These are phyloP conservation scores for Termitomyces eurrhizus DNA, from an alignment of 768 basidiomycete species.

Conservation along the genomic window DNA sequence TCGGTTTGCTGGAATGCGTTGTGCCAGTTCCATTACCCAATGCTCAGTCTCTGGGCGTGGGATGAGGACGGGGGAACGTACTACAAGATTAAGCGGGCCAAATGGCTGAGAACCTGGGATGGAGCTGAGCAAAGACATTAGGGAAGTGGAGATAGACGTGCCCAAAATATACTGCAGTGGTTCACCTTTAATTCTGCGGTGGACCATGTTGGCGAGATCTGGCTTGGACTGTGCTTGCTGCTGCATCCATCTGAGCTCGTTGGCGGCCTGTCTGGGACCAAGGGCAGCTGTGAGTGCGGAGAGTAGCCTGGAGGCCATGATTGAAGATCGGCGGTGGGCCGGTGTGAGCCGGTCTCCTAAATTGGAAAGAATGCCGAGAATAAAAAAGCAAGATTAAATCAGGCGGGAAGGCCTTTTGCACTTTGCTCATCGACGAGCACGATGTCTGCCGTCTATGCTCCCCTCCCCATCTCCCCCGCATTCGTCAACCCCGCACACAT, in stretches of 20 bases:
- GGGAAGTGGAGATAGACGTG: slow-evolving; percentile 28
- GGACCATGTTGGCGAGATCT: slow-evolving; percentile 44
- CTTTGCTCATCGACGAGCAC: slow-evolving; percentile 16
- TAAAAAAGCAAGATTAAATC: slow-evolving; percentile 20
- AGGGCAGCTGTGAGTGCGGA: slow-evolving; percentile 28
- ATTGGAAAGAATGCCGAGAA: slow-evolving; percentile 17
- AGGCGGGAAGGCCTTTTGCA: slow-evolving; percentile 13
- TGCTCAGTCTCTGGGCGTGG: slow-evolving; percentile 95
- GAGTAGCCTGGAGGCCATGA: slow-evolving; percentile 15
- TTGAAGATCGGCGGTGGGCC: slow-evolving; percentile 10
- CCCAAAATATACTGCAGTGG: slow-evolving; percentile 92
- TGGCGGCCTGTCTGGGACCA: slow-evolving; percentile 32
- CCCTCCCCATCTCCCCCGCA: slow-evolving; percentile 29
- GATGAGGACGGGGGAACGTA: slow-evolving; percentile 81
- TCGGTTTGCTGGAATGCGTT: slow-evolving; percentile 34
- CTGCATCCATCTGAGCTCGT: slow-evolving; percentile 44
- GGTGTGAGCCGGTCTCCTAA: slow-evolving; percentile 16
- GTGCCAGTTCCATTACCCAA: slow-evolving; percentile 64
- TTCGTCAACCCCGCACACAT: slow-evolving; percentile 43
- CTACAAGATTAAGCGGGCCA: slow-evolving; percentile 72
- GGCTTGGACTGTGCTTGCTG: slow-evolving; percentile 19
- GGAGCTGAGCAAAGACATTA: slow-evolving; percentile 14
- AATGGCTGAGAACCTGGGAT: slow-evolving; percentile 78
- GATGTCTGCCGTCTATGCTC: slow-evolving; percentile 37
- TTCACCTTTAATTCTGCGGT: slow-evolving; percentile 61